Base-by-base conservation (phyloP, 1,139 yeast species). In the Suhomyces chickasaworum region DNA sequence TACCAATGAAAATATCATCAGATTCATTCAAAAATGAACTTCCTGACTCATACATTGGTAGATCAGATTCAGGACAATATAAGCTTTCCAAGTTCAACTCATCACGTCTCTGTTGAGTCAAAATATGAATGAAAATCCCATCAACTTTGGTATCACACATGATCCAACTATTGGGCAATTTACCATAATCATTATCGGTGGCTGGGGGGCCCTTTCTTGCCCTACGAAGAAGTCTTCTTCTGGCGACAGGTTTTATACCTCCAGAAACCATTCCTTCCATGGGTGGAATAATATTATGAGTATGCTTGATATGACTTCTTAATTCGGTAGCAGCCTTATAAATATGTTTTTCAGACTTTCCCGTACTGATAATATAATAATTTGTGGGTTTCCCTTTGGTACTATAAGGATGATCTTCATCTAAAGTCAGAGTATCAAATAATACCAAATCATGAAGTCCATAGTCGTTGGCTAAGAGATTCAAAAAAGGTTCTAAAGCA, bases 341-440 rank as follows among this genome's bases (percentile, higher is more conserved):
- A 20, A 89, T 69, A 65, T 91, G 98, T 51, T 80, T 83, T 37
- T 82, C 80, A 22, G 93, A 83, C 59, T 84, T 86, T 2, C 96
- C 97, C 0, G 95, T 78, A n/a, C 84, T 79, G 1, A 91, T 67
- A 4, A 90, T 66, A 69, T 86, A 79, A 56, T 73, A 83, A 2
- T 75, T 67, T 34, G 75, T 71, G 3, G 64, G 58, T 41, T 64
- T 68, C 39, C 67, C 65, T 35, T 58, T 56, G 21, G 59, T 52
- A 44, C 65, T 60, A 42, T 73, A 77, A 3, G 77, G 75, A 40
- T 76, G 78, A 22, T 70, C 70, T 7, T 67, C 63, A 7, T 70
- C 71, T 36, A 75, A 64, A 8, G 42, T 35, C 2, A 62, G 56
- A 48, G 73, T 53, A 49, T 75, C 96, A 54, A 86, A 80, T 1